phyloP scores from a whole-genome alignment of 805 yeast species.

The Pichia rugopelliculosa region DNA sequence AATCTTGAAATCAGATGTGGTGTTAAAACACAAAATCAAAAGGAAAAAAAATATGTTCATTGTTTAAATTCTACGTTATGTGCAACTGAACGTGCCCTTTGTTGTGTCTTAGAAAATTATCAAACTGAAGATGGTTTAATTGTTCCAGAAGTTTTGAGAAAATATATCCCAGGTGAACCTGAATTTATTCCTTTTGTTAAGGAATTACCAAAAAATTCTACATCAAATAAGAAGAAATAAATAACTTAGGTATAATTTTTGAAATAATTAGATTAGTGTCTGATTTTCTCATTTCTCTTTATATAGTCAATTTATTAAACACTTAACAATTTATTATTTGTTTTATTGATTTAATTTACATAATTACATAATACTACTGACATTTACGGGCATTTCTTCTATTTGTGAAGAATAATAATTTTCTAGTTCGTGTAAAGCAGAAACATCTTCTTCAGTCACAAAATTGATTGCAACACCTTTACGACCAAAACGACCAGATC shows the following conservation, averaged over 20 bases:
- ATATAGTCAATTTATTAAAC: constrained; percentile 3
- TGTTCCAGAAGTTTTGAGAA: constrained; percentile 92
- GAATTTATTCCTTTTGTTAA: constrained; percentile 87
- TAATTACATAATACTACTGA: constrained; percentile 20
- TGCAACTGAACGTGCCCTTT: constrained; percentile 97
- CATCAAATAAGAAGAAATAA: constrained; percentile 56
- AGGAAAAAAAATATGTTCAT: constrained; percentile 96
- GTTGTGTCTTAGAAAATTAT: constrained; percentile 95
- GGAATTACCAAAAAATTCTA: constrained; percentile 91
- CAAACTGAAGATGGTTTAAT: constrained; percentile 94
- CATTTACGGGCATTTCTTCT: constrained; percentile 76
- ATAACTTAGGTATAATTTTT: neutral
- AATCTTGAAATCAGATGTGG: constrained; percentile 98
- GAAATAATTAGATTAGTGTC: neutral
- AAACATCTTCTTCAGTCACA: constrained; percentile 72
- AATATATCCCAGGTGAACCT: constrained; percentile 96
- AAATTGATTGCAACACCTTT: constrained; percentile 97
- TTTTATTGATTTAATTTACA: neutral
- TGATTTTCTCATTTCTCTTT: neutral
- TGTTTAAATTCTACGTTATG: constrained; percentile 95
- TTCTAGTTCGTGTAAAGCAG: constrained; percentile 77
- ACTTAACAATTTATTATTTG: neutral
- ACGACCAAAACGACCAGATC: constrained; percentile 98
- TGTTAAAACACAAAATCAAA: constrained; percentile 88
- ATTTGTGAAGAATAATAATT: constrained; percentile 84